phyloP scores from a whole-genome alignment of 169 alveolate species.

The Cyclospora cayetanensis region DNA sequence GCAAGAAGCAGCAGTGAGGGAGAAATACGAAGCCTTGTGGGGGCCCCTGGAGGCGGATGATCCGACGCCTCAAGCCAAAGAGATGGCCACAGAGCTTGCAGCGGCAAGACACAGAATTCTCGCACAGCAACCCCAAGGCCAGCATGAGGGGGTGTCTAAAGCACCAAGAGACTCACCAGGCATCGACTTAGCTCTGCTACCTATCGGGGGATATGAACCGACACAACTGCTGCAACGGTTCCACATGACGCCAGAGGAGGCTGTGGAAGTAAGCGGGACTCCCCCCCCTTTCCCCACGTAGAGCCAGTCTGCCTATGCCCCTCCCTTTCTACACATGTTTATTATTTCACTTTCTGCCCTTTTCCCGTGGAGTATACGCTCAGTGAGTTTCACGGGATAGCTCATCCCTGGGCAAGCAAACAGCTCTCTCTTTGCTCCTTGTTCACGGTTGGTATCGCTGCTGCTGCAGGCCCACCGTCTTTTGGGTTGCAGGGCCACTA shows the following conservation, averaged over 20 bases:
- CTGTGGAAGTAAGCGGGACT: constrained; percentile 29
- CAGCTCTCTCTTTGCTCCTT: neutral
- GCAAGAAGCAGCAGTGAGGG: neutral
- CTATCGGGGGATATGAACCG: constrained; percentile 55
- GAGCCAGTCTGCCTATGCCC: too few relatives aligned
- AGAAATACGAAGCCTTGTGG: neutral
- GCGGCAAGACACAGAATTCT: neutral
- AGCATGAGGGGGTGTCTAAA: neutral
- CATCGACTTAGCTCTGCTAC: constrained; percentile 46
- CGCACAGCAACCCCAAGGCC: neutral
- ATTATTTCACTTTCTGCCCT: too few relatives aligned
- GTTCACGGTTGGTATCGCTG: neutral
- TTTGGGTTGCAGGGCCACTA: neutral
- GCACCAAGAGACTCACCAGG: neutral
- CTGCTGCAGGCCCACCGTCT: constrained; percentile 5
- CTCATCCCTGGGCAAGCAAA: too few relatives aligned
- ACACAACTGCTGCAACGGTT: neutral
- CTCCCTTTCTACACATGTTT: too few relatives aligned
- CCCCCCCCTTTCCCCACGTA: too few relatives aligned
- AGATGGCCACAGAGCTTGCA: neutral
- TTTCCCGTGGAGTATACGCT: too few relatives aligned
- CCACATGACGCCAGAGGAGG: constrained; percentile 58
- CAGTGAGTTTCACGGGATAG: too few relatives aligned
- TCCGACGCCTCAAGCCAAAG: neutral
- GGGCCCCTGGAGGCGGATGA: neutral